A percentile compares a stretch with the other conserved stretches of the same genome.
Evolutionary conservation across 75 land plant genomes (phyloP).

Genomic region (Pinus taeda): DNA sequence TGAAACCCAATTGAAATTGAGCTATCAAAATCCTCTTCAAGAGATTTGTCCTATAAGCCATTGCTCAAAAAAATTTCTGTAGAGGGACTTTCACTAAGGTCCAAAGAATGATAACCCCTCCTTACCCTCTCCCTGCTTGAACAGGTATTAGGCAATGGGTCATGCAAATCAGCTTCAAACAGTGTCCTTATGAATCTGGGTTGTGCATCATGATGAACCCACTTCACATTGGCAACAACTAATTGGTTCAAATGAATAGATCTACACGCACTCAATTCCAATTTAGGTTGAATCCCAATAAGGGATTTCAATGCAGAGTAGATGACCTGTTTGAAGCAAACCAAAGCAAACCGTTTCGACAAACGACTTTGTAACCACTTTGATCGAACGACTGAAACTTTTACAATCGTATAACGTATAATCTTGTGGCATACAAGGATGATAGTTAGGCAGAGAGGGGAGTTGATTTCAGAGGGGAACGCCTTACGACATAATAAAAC

Average conservation of each 20-base stretch:
- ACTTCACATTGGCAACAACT: not conserved
- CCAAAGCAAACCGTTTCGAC: too few species aligned
- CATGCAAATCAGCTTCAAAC: conserved; percentile 15
- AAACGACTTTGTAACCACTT: too few species aligned
- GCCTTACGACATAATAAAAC: too few species aligned
- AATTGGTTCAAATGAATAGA: not conserved
- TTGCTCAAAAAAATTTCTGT: too few species aligned
- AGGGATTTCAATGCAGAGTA: conserved; percentile 23
- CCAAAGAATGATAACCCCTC: not conserved
- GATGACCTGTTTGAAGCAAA: too few species aligned
- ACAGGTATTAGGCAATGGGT: not conserved
- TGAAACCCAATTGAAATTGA: conserved; percentile 1
- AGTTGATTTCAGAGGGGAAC: too few species aligned
- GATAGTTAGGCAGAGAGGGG: too few species aligned
- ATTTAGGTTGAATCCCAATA: conserved; percentile 9
- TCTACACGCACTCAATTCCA: not conserved
- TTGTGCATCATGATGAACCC: too few species aligned
- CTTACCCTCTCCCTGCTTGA: not conserved
- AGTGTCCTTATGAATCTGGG: conserved; percentile 2
- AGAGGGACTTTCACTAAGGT: not conserved
- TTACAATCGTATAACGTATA: too few species aligned
- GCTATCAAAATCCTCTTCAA: not conserved
- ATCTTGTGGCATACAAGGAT: too few species aligned
- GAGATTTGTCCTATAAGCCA: conserved; percentile 8
- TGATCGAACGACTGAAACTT: too few species aligned